phyloP scores from a whole-genome alignment of 305 asterid species.

The Andrographis paniculata region DNA sequence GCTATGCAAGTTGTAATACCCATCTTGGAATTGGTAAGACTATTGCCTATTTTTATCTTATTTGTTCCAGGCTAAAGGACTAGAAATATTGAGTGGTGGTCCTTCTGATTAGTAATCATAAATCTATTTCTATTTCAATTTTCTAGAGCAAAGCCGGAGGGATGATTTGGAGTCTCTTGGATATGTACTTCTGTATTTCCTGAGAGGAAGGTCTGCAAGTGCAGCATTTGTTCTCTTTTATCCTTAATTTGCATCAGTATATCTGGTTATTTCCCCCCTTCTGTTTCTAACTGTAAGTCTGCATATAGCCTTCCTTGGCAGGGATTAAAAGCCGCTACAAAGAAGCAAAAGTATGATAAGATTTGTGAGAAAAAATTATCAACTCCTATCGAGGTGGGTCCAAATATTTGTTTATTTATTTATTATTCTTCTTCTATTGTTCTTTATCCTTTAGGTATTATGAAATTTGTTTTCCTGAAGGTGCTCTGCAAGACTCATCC shows the following conservation, averaged over 20 bases:
- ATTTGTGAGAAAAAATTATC: constrained; percentile 89
- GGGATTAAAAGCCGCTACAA: constrained; percentile 96
- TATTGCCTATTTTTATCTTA: neutral
- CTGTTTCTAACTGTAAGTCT: constrained; percentile 27
- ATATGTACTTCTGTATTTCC: constrained; percentile 87
- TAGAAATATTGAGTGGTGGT: neutral
- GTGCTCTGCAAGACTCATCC: constrained; percentile 95
- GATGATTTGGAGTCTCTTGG: no score
- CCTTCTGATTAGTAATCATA: neutral
- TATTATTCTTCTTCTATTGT: constrained; percentile 12
- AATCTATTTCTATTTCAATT: constrained; percentile 8
- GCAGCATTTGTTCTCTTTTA: constrained; percentile 11
- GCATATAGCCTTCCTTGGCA: constrained; percentile 92
- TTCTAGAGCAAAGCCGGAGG: constrained; percentile 88
- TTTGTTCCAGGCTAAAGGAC: constrained; percentile 14
- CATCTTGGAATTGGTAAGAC: constrained; percentile 94
- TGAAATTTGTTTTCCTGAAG: constrained; percentile 32
- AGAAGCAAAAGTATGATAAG: constrained; percentile 95
- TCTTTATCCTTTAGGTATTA: neutral
- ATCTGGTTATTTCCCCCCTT: constrained; percentile 2
- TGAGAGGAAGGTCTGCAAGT: constrained; percentile 79
- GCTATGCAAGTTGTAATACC: constrained; percentile 97
- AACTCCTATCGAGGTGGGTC: constrained; percentile 85
- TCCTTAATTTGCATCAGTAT: neutral
- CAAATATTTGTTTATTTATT: constrained; percentile 5